Conservation (phyloP, 495 filamentous ascomycete genomes). For the Penicillium coprophilum region DNA sequence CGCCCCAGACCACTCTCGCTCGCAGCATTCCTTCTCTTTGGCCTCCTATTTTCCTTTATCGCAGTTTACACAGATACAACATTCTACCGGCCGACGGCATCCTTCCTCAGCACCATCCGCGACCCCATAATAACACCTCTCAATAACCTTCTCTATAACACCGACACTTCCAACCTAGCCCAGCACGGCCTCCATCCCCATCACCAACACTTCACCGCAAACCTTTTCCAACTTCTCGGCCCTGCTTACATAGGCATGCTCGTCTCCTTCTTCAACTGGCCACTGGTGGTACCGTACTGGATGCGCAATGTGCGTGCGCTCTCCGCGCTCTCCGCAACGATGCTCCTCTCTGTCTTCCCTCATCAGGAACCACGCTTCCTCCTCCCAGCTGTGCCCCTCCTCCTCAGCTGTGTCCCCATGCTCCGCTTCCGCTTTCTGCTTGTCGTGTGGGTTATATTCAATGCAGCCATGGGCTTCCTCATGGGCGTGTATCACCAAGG, state of each 20-base stretch:
- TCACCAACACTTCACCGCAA: conserved; percentile 84
- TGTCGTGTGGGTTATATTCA: conserved; percentile 78
- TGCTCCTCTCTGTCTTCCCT: conserved; percentile 77
- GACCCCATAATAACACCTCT: conserved; percentile 79
- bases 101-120: conserved; percentile 49
- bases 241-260: conserved; percentile 72
- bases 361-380: conserved; percentile 97
- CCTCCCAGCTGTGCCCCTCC: conserved; percentile 81
- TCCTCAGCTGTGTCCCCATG: conserved; percentile 77
- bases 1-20: conserved; percentile 65
- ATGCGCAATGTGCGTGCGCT: conserved; percentile 54
- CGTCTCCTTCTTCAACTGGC: conserved; percentile 52
- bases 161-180: conserved; percentile 71
- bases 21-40: conserved; percentile 57
- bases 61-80: conserved; percentile 79
- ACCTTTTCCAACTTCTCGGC: conserved; percentile 87
- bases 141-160: conserved; percentile 91
- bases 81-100: conserved; percentile 68
- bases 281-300: conserved; percentile 45
- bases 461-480: conserved; percentile 69
- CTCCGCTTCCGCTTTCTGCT: conserved; percentile 65
- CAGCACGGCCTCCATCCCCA: conserved; percentile 87
- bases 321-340: conserved; percentile 79
- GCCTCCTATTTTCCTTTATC: conserved; percentile 60
- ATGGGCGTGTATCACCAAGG: conserved; percentile 96